These are phyloP conservation scores for Phaeoacremonium minimum DNA, from an alignment of 2,329 filamentous ascomycete species.

Conservation along the genomic window DNA sequence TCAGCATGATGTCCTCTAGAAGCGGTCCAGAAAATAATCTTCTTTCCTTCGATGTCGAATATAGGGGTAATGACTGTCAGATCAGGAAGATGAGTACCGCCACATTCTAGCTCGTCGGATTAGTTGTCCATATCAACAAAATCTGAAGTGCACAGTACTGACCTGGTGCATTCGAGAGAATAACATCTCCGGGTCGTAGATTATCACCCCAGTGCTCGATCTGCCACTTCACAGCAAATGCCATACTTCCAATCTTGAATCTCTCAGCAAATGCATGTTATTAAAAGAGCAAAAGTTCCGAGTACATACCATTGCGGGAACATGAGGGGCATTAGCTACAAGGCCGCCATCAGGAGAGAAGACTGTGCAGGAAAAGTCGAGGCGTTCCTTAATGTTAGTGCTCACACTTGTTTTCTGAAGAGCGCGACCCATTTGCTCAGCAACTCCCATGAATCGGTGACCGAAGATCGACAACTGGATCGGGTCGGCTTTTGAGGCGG, in stretches of 20 bases:
- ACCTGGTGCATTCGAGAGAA: constrained; percentile 31
- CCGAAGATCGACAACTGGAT: constrained; percentile 50
- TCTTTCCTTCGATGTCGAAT: constrained; percentile 16
- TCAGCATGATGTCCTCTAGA: constrained; percentile 32
- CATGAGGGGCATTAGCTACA: constrained; percentile 33
- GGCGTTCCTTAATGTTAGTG: constrained; percentile 37
- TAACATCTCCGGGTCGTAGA: constrained; percentile 30
- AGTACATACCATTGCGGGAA: constrained; percentile 29
- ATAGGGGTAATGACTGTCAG: constrained; percentile 34
- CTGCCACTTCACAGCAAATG: constrained; percentile 31
- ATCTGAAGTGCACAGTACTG: not conserved
- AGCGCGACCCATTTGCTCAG: constrained; percentile 54
- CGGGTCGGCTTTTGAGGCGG: constrained; percentile 36
- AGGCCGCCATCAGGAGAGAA: constrained; percentile 32
- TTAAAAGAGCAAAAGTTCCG: not conserved
- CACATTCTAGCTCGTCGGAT: constrained; percentile 7
- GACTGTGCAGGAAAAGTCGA: constrained; percentile 36
- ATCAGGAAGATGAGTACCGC: constrained; percentile 33
- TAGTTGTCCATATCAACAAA: not conserved
- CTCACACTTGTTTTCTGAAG: constrained; percentile 51
- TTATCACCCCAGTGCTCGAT: constrained; percentile 23
- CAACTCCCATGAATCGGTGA: constrained; percentile 56
- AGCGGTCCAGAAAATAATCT: constrained; percentile 30
- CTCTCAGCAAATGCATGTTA: not conserved
- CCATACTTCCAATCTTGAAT: constrained; percentile 29